Percentiles rank a stretch among this genome's conserved stretches.
phyloP scores from a whole-genome alignment of 1,284 basidiomycete genomes.

The Meira miltonrushii region DNA sequence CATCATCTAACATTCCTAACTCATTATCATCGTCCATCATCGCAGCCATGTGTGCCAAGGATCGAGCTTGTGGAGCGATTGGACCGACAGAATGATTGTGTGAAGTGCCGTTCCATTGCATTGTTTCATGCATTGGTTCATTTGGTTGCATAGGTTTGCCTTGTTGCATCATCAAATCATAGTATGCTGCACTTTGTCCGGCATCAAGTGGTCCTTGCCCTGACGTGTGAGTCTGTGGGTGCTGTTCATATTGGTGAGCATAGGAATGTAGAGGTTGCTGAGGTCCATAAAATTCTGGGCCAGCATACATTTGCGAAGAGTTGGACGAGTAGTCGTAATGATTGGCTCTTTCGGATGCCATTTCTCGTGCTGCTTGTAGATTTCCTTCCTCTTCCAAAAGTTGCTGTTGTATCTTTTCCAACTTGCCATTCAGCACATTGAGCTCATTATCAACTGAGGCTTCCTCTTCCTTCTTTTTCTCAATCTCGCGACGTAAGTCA shows the following conservation, averaged over 20 bases:
- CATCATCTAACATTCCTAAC: neutral
- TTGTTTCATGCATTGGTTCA: neutral
- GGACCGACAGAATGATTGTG: too few relatives aligned
- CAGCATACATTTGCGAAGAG: constrained; percentile 7
- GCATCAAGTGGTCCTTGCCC: neutral
- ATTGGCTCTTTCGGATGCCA: constrained; percentile 17
- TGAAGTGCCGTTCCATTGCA: neutral
- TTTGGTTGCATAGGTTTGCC: neutral
- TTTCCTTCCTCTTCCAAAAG: constrained; percentile 53
- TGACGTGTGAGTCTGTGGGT: too few relatives aligned
- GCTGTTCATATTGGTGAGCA: too few relatives aligned
- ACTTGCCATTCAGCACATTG: constrained; percentile 63
- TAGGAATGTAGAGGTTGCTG: neutral
- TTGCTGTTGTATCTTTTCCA: constrained; percentile 61
- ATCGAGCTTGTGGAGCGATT: neutral
- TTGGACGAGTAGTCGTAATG: neutral
- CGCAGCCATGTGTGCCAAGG: neutral
- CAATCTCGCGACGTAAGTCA: neutral
- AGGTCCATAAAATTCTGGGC: neutral
- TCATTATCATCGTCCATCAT: too few relatives aligned
- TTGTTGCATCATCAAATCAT: neutral
- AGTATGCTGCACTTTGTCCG: neutral
- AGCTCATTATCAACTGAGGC: constrained; percentile 3
- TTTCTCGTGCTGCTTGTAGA: constrained; percentile 21
- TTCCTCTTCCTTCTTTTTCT: constrained; percentile 3